A percentile compares a stretch with the other conserved stretches of the same genome.
Conservation (phyloP, 2,329 filamentous ascomycete genomes). For the Gaeumannomyces tritici region DNA sequence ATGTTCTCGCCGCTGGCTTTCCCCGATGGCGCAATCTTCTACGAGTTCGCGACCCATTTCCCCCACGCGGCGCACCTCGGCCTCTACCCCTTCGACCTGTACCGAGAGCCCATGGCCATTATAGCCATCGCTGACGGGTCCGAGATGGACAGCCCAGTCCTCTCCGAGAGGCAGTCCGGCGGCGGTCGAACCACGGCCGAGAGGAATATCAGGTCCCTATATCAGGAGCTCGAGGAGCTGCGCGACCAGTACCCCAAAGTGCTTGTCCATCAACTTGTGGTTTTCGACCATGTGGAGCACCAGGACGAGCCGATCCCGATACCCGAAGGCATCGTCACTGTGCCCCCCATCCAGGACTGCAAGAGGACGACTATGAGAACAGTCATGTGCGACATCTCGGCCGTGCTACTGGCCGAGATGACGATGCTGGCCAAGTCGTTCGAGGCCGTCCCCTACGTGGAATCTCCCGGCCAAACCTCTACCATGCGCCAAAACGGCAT, state of each 20-base stretch:
- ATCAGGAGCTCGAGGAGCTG: conserved; percentile 61
- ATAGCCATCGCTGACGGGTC: conserved; percentile 77
- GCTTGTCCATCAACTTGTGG: conserved; percentile 65
- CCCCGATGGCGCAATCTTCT: conserved; percentile 76
- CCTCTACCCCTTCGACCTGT: conserved; percentile 82
- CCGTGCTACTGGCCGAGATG: conserved; percentile 65
- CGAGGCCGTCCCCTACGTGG: conserved; percentile 64
- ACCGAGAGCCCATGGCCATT: conserved; percentile 73
- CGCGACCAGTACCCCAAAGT: conserved; percentile 66
- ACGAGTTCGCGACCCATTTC: conserved; percentile 73
- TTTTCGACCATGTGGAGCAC: conserved; percentile 62
- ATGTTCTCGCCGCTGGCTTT: conserved; percentile 91
- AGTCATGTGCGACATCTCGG: conserved; percentile 70
- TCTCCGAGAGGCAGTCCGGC: conserved; percentile 44
- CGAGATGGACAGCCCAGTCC: conserved; percentile 49
- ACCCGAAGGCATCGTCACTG: conserved; percentile 58
- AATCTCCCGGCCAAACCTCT: conserved; percentile 57
- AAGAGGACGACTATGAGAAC: conserved; percentile 75
- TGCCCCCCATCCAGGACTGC: conserved; percentile 59
- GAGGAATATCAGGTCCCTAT: conserved; percentile 47
- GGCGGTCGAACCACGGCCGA: conserved; percentile 42
- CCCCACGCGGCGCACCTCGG: conserved; percentile 72
- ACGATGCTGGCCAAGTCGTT: conserved; percentile 63
- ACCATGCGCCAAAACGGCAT: conserved; percentile 29
- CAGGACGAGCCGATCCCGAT: conserved; percentile 40